A percentile compares a stretch with the other conserved stretches of the same genome.
These are phyloP conservation scores for Wickerhamiella infanticola DNA, from an alignment of 1,139 yeast genomes.

Conservation along the genomic window DNA sequence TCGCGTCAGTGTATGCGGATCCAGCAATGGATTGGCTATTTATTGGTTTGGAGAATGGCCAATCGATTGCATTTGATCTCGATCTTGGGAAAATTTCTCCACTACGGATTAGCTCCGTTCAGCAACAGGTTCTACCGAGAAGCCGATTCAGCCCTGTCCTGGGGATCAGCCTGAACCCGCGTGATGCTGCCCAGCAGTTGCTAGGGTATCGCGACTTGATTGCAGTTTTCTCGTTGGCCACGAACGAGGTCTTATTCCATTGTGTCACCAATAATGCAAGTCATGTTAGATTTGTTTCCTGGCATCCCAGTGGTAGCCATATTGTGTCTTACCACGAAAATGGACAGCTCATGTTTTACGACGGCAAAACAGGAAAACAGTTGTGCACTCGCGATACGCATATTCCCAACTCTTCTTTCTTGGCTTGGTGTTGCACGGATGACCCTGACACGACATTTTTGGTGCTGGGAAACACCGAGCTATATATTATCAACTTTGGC, in stretches of 20 bases:
- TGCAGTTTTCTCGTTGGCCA: slow-evolving; percentile 49
- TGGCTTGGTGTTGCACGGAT: slow-evolving; percentile 12
- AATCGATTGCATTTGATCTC: slow-evolving; percentile 60
- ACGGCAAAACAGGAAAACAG: slow-evolving; percentile 56
- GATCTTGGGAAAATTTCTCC: slow-evolving; percentile 61
- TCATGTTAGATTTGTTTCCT: slow-evolving; percentile 42
- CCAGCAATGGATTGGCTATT: slow-evolving; percentile 81
- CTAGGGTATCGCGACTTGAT: slow-evolving; percentile 61
- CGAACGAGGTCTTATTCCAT: slow-evolving; percentile 39
- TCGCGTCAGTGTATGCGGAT: slow-evolving; percentile 59
- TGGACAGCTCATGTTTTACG: slow-evolving; percentile 86
- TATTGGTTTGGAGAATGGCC: slow-evolving; percentile 68
- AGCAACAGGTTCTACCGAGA: slow-evolving; percentile 27
- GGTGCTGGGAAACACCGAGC: slow-evolving; percentile 51
- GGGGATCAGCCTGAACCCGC: slow-evolving; percentile 65
- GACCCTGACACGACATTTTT: slow-evolving; percentile 54
- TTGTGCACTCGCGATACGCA: slow-evolving; percentile 65
- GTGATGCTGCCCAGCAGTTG: slow-evolving; percentile 68
- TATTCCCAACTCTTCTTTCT: slow-evolving; percentile 8
- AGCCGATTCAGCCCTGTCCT: slow-evolving; percentile 41
- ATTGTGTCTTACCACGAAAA: slow-evolving; percentile 65
- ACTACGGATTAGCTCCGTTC: slow-evolving; percentile 56
- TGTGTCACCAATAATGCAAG: slow-evolving; percentile 31
- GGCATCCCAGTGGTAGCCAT: slow-evolving; percentile 91
- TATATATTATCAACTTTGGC: slow-evolving; percentile 64